Conservation (phyloP, 345 rosid genomes). For the Gossypium anomalum region DNA sequence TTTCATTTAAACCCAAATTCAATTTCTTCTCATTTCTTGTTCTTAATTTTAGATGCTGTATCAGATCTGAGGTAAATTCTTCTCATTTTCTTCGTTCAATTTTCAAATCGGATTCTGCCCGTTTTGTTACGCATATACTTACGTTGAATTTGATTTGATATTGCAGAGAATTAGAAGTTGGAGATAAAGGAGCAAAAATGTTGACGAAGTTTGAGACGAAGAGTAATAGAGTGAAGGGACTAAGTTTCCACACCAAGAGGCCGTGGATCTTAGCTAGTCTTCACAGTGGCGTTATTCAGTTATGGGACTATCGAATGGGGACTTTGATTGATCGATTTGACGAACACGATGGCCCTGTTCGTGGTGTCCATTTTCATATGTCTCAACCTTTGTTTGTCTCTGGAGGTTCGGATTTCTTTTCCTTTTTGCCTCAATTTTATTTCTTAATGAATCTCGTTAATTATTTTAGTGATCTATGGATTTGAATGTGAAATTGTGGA, state of each 20-base stretch:
- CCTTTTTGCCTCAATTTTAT: neutral
- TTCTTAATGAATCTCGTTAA: neutral
- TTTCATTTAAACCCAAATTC: neutral
- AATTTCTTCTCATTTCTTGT: neutral
- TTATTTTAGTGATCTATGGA: conserved; percentile 3
- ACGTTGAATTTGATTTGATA: conserved; percentile 17
- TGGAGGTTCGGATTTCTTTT: conserved; percentile 49
- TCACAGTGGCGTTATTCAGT: conserved; percentile 98
- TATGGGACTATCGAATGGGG: conserved; percentile 98
- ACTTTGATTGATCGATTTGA: conserved; percentile 89
- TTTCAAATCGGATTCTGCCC: neutral
- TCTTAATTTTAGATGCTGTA: conserved; percentile 10
- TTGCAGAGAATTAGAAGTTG: conserved; percentile 28
- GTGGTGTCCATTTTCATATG: conserved; percentile 91
- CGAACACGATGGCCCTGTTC: conserved; percentile 98
- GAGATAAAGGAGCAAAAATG: conserved; percentile 37
- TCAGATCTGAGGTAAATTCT: conserved; percentile 54
- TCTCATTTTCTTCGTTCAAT: conserved; percentile 10
- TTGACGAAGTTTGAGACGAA: conserved; percentile 96
- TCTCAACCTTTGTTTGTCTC: conserved; percentile 94
- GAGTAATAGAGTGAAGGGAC: conserved; percentile 96
- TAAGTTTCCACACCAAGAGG: conserved; percentile 88
- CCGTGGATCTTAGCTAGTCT: conserved; percentile 99
- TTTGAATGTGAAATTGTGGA: conserved; percentile 1
- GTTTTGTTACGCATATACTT: conserved; percentile 4